Evolutionary conservation across 2,329 filamentous ascomycete genomes (phyloP), one percentile per base, ranked within the genome.

Genomic region (Nectriaceae sp.): DNA sequence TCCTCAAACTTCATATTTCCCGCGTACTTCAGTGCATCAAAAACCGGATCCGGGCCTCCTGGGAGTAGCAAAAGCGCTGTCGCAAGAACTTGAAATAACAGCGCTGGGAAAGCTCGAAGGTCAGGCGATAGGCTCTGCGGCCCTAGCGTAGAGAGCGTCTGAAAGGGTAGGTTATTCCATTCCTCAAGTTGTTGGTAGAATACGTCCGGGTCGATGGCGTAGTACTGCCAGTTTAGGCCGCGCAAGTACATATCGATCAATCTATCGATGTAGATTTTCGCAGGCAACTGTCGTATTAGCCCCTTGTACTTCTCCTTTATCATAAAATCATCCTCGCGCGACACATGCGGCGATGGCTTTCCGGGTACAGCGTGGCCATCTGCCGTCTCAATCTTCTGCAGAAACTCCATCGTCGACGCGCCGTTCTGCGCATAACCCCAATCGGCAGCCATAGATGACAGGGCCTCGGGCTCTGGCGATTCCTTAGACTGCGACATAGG

Each of bases 201-300:
- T 5, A 78, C 64, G 19, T 74, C 73, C 42, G 76, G 70, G 53
- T 86, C 82, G 8, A 86, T 64, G 21, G 73, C 67, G 54, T 73
- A 77, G 63, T 85, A 85, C 47, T 80, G 76, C 72, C 76, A 80
- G 62, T 85, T 84, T 60, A 83, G 75, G 45, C 82, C 73, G n/a
- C 63, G 61, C 50, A 85, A 78, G 62, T 78, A 86, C 8, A 80
- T 70, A 13, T 70, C 69, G 13, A 80, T 67, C 8, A 85, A 75
- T 53, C 75, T 73, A 54, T 83, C 79, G 41, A 83, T 74, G 58
- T 79, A 78, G 20, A 68, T 67, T 49, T 75, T 74, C 5, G 80
- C 73, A 0, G 83, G 83, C 4, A 85, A 66, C 56, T 83, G 79
- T 19, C 81, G 75, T 42, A 84, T 75, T 16, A 84, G 66, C 20